Conservation (phyloP, 257 asterid species). For the Solanum arcanum region DNA sequence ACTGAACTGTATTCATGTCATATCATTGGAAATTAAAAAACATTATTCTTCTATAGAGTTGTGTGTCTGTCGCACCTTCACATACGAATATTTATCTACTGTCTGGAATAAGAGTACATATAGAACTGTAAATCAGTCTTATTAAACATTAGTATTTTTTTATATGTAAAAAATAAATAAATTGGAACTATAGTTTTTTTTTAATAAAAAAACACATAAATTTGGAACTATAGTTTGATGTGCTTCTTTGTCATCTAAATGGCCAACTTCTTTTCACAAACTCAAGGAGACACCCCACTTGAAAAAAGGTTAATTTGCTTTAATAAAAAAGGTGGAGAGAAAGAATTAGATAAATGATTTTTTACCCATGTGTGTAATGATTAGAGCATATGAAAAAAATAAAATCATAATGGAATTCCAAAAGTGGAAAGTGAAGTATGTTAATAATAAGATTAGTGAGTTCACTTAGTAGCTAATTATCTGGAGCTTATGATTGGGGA, state of each 20-base stretch:
- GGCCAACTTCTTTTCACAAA: background rate
- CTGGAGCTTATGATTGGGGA: background rate
- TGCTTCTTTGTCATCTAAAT: background rate
- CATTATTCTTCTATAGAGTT: background rate
- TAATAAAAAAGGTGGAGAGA: background rate
- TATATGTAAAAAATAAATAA: background rate
- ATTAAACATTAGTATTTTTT: background rate
- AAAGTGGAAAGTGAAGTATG: background rate
- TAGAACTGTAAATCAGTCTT: background rate
- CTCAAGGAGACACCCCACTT: background rate
- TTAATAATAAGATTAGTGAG: background rate
- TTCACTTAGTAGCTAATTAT: background rate
- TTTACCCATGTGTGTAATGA: constrained; percentile 6
- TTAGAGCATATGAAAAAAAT: background rate
- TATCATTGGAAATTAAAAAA: background rate
- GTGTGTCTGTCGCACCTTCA: background rate
- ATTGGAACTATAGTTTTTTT: background rate
- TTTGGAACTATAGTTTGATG: background rate
- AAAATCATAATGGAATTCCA: background rate
- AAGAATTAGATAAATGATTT: background rate
- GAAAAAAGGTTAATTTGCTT: background rate
- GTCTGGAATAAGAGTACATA: background rate
- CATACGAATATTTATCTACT: background rate
- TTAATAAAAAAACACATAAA: background rate
- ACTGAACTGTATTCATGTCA: background rate